A percentile compares a stretch with the other conserved stretches of the same genome.
phyloP scores from a whole-genome alignment of 352 stramenopile species.

The Phytophthora tubulina region DNA sequence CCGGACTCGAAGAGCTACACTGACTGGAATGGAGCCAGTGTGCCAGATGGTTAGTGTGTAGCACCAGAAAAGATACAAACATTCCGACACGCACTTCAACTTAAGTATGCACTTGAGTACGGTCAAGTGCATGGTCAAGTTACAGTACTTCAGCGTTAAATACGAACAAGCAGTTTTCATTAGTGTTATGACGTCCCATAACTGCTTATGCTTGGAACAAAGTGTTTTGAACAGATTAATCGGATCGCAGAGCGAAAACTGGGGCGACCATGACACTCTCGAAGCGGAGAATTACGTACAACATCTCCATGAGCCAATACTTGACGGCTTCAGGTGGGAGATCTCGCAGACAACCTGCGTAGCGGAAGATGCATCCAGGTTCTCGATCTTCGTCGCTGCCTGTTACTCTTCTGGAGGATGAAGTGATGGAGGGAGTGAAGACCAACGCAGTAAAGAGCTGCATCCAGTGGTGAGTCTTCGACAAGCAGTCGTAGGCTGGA shows the following conservation, averaged over 20 bases:
- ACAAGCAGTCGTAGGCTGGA: constrained; percentile 32
- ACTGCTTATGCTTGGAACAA: too few relatives aligned
- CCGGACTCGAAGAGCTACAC: not conserved
- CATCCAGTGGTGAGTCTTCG: constrained; percentile 41
- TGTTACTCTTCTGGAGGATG: constrained; percentile 8
- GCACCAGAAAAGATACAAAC: constrained; percentile 1
- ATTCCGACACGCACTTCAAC: constrained; percentile 12
- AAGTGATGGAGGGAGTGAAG: constrained; percentile 42
- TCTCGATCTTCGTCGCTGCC: constrained; percentile 2
- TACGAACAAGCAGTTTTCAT: too few relatives aligned
- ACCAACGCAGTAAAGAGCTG: constrained; percentile 43
- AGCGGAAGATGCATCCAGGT: constrained; percentile 43
- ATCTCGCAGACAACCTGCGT: constrained; percentile 39
- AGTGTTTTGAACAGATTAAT: too few relatives aligned
- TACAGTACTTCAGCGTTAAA: too few relatives aligned
- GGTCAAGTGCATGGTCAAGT: too few relatives aligned
- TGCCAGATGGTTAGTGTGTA: constrained; percentile 9
- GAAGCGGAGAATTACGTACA: constrained; percentile 57
- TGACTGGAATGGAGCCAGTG: constrained; percentile 25
- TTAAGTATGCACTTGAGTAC: too few relatives aligned
- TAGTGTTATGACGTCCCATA: too few relatives aligned
- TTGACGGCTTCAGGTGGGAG: constrained; percentile 35
- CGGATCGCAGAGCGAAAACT: constrained; percentile 31
- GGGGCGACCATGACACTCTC: constrained; percentile 50
- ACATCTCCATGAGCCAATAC: constrained; percentile 59